Percentiles rank a stretch among this genome's conserved stretches.
Conservation (phyloP, 257 asterid species). For the Capsicum baccatum region DNA sequence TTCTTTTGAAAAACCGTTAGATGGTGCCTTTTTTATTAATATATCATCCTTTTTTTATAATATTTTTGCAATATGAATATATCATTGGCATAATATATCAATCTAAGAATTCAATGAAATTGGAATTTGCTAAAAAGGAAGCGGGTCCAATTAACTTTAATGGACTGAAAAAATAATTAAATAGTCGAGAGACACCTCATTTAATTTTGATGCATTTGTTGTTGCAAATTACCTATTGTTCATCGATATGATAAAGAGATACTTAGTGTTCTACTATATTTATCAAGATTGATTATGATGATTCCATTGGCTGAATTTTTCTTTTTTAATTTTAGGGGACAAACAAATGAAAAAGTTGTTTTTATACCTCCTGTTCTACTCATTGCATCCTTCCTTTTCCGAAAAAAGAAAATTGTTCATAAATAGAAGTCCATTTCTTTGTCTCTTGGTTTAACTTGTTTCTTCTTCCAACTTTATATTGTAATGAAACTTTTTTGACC, state of each 20-base stretch:
- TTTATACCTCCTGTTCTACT: not conserved
- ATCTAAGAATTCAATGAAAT: not conserved
- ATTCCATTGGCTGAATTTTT: not conserved
- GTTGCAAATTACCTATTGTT: not conserved
- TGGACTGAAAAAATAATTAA: constrained; percentile 1
- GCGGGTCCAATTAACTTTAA: not conserved
- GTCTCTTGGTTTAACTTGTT: constrained; percentile 12
- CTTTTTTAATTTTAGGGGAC: not conserved
- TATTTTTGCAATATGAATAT: not conserved
- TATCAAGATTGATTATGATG: not conserved
- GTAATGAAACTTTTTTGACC: not conserved
- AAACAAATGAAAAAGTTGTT: not conserved
- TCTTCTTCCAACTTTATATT: not conserved
- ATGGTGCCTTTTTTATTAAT: not conserved
- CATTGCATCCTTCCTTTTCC: not conserved
- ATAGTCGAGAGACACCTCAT: not conserved
- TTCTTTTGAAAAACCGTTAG: not conserved
- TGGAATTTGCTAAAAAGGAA: constrained; percentile 13
- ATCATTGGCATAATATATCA: not conserved
- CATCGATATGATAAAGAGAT: not conserved
- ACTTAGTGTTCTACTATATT: not conserved
- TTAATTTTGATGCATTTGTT: not conserved
- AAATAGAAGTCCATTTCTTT: constrained; percentile 1
- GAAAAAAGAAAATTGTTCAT: not conserved
- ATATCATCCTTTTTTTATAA: not conserved